Evolutionary conservation across 768 basidiomycete genomes (phyloP).

Genomic region (Suillus decipiens): DNA sequence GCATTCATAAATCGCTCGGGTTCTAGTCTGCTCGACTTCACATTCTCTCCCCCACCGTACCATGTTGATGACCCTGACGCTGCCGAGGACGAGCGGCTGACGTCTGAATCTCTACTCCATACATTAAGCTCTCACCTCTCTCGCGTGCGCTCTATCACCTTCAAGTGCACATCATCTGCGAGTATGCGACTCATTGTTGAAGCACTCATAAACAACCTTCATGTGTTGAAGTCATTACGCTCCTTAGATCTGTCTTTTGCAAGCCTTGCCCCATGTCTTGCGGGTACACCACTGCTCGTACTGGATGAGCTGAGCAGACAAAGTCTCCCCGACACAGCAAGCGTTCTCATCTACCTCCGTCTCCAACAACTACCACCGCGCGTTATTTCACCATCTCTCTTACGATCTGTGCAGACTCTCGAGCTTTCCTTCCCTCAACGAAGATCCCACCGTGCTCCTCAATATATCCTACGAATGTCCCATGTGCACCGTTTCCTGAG

Average conservation of each 20-base stretch:
- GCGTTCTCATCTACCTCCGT: constrained; percentile 36
- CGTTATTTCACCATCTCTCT: constrained; percentile 37
- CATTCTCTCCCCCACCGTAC: constrained; percentile 29
- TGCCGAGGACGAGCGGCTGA: constrained; percentile 16
- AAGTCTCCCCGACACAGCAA: constrained; percentile 6
- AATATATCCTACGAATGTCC: constrained; percentile 41
- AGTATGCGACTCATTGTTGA: constrained; percentile 32
- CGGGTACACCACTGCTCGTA: constrained; percentile 26
- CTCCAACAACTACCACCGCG: constrained; percentile 44
- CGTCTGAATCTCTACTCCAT: constrained; percentile 28
- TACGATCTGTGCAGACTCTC: constrained; percentile 42
- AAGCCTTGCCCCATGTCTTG: constrained; percentile 28
- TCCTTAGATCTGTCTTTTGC: constrained; percentile 31
- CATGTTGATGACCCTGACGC: constrained; percentile 17
- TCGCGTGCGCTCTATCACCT: constrained; percentile 37
- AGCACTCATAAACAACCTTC: constrained; percentile 19
- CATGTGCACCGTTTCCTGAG: constrained; percentile 38
- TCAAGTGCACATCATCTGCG: constrained; percentile 31
- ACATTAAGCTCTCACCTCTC: constrained; percentile 23
- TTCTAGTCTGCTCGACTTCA: constrained; percentile 36
- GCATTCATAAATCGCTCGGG: constrained; percentile 40
- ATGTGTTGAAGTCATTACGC: constrained; percentile 23
- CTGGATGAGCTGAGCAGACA: constrained; percentile 21
- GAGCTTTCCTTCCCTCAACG: constrained; percentile 43
- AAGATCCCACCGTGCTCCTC: constrained; percentile 28